Evolutionary conservation across 805 yeast species (phyloP).

Genomic region (Torulaspora delbrueckii): DNA sequence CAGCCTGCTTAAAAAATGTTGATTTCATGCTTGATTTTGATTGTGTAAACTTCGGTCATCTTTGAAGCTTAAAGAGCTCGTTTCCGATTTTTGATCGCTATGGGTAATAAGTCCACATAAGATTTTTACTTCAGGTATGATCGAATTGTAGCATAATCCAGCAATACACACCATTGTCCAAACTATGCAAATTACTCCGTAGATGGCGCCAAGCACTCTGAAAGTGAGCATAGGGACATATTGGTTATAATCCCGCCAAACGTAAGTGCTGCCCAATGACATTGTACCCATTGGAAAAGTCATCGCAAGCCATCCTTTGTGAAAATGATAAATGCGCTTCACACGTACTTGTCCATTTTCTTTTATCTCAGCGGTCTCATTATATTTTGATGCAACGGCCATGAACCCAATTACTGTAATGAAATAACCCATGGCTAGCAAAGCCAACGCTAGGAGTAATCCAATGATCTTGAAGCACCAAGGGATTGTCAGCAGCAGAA

Average conservation of each 20-base stretch:
- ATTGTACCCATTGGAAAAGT: slow-evolving; percentile 89
- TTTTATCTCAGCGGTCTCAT: slow-evolving; percentile 23
- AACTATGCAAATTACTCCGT: slow-evolving; percentile 48
- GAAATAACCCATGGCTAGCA: slow-evolving; percentile 55
- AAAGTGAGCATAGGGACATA: slow-evolving; percentile 46
- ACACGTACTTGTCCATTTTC: background rate
- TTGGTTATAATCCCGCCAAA: slow-evolving; percentile 43
- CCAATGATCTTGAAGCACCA: slow-evolving; percentile 35
- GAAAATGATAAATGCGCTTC: slow-evolving; percentile 38
- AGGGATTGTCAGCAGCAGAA: slow-evolving; percentile 25
- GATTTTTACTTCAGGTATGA: background rate
- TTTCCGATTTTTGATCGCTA: background rate
- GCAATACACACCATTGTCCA: slow-evolving; percentile 42
- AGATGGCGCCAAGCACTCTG: slow-evolving; percentile 57
- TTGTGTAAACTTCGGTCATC: background rate
- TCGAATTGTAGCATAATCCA: slow-evolving; percentile 11
- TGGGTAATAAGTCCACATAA: background rate
- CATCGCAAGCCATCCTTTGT: slow-evolving; percentile 70
- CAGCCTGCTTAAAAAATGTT: too few species aligned
- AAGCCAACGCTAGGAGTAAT: slow-evolving; percentile 40
- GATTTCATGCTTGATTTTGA: background rate
- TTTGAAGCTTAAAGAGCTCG: slow-evolving; percentile 1
- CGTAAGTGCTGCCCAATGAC: slow-evolving; percentile 53
- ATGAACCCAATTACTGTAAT: slow-evolving; percentile 44
- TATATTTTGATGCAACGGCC: slow-evolving; percentile 22